These are phyloP conservation scores for Lentinula aciculospora DNA, from an alignment of 768 basidiomycete genomes.

Conservation along the genomic window DNA sequence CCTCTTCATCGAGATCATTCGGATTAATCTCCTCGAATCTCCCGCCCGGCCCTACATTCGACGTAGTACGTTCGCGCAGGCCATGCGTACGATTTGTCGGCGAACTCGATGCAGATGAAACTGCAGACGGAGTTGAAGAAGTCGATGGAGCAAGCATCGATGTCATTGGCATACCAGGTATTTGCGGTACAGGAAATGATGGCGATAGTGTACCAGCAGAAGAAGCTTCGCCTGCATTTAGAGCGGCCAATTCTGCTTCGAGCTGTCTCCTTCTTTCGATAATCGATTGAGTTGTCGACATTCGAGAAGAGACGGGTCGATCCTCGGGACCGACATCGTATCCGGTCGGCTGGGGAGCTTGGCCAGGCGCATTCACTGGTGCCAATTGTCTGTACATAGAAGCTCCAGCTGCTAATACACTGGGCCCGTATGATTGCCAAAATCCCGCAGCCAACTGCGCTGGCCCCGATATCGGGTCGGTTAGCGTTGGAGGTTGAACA, in stretches of 20 bases:
- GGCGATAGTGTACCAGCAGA: slow-evolving; percentile 17
- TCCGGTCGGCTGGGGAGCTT: not conserved
- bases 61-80: slow-evolving; percentile 39
- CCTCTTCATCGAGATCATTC: slow-evolving; percentile 50
- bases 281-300: slow-evolving; percentile 23
- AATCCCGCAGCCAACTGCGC: slow-evolving; percentile 58
- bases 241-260: slow-evolving; percentile 55
- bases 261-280: slow-evolving; percentile 44
- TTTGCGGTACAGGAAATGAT: slow-evolving; percentile 24
- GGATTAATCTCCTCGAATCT: slow-evolving; percentile 67
- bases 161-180: slow-evolving; percentile 20
- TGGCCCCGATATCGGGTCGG: slow-evolving; percentile 57
- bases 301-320: slow-evolving; percentile 12
- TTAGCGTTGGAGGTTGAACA: slow-evolving; percentile 33
- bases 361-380: slow-evolving; percentile 26
- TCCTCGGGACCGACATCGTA: slow-evolving; percentile 4
- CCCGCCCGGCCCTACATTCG: slow-evolving; percentile 20
- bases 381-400: slow-evolving; percentile 53
- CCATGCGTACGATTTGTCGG: slow-evolving; percentile 35
- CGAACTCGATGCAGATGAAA: slow-evolving; percentile 12
- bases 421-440: slow-evolving; percentile 78
- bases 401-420: slow-evolving; percentile 62
- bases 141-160: slow-evolving; percentile 19
- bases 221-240: slow-evolving; percentile 19
- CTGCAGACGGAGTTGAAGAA: not conserved